Evolutionary conservation across 495 filamentous ascomycete species (phyloP).

Genomic region (Lepraria neglecta): DNA sequence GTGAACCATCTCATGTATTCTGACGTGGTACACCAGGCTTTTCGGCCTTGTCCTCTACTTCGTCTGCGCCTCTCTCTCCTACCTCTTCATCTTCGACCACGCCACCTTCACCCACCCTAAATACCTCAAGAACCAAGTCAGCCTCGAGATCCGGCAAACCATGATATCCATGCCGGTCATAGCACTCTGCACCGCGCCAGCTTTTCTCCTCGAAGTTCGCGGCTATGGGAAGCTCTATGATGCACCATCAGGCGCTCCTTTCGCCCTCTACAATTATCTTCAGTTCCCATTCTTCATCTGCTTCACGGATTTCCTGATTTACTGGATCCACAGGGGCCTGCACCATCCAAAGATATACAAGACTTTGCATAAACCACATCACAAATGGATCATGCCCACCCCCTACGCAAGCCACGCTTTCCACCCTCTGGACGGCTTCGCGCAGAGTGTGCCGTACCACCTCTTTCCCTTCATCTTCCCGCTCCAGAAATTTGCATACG

Average conservation of each 20-base stretch:
- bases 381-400: constrained; percentile 99
- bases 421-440: constrained; percentile 89
- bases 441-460: constrained; percentile 91
- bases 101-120: constrained; percentile 83
- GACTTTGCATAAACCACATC: constrained; percentile 88
- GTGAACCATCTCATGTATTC: background rate
- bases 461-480: constrained; percentile 91
- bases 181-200: constrained; percentile 74
- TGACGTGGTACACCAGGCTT: constrained; percentile 50
- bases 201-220: constrained; percentile 76
- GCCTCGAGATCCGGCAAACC: constrained; percentile 78
- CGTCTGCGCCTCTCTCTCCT: constrained; percentile 73
- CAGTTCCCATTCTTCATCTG: constrained; percentile 89
- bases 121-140: constrained; percentile 90
- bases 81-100: constrained; percentile 92
- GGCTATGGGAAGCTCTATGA: constrained; percentile 89
- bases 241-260: constrained; percentile 61
- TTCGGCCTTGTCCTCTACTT: constrained; percentile 84
- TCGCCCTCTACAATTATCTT: constrained; percentile 66
- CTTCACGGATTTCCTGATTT: constrained; percentile 92
- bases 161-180: constrained; percentile 70
- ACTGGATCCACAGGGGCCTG: constrained; percentile 87
- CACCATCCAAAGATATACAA: constrained; percentile 84
- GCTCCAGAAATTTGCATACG: constrained; percentile 82
- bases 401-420: constrained; percentile 90